phyloP scores from a whole-genome alignment of 1,284 basidiomycete genomes.

The Leucoagaricus sp. region DNA sequence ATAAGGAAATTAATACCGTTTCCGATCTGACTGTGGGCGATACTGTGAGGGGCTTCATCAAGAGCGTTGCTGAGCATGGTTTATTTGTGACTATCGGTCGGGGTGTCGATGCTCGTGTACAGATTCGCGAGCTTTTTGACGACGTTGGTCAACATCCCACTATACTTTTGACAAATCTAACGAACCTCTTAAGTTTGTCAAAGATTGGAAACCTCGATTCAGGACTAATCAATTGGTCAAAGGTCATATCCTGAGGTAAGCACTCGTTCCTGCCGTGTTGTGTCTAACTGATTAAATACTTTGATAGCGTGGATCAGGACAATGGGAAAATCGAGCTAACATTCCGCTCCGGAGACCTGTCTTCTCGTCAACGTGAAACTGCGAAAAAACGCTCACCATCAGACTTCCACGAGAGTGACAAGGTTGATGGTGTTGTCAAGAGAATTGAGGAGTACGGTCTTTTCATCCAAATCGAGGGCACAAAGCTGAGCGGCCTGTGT shows the following conservation, averaged over 20 bases:
- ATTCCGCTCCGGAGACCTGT: constrained; percentile 64
- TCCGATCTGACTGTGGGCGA: constrained; percentile 74
- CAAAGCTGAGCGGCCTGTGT: constrained; percentile 87
- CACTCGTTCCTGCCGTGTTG: constrained; percentile 8
- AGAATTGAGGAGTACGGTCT: constrained; percentile 88
- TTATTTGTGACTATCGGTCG: constrained; percentile 90
- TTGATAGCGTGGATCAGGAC: constrained; percentile 62
- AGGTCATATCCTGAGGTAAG: constrained; percentile 80
- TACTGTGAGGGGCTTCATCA: constrained; percentile 85
- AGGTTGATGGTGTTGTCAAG: constrained; percentile 74
- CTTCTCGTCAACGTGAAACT: constrained; percentile 38
- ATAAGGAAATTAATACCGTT: constrained; percentile 70
- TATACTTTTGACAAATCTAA: constrained; percentile 1
- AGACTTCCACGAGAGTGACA: constrained; percentile 75
- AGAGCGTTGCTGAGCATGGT: constrained; percentile 84
- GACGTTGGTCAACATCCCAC: constrained; percentile 54
- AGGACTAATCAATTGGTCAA: constrained; percentile 82
- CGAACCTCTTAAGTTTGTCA: constrained; percentile 68
- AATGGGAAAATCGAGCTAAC: constrained; percentile 87
- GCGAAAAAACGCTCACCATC: constrained; percentile 46
- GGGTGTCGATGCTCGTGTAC: constrained; percentile 85
- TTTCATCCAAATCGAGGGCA: constrained; percentile 86
- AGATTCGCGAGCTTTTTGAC: constrained; percentile 93
- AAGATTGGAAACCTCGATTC: constrained; percentile 93
- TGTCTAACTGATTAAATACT: constrained; percentile 16